A percentile compares a stretch with the other conserved stretches of the same genome.
Conservation (phyloP, 257 asterid species). For the Solanum chilense region DNA sequence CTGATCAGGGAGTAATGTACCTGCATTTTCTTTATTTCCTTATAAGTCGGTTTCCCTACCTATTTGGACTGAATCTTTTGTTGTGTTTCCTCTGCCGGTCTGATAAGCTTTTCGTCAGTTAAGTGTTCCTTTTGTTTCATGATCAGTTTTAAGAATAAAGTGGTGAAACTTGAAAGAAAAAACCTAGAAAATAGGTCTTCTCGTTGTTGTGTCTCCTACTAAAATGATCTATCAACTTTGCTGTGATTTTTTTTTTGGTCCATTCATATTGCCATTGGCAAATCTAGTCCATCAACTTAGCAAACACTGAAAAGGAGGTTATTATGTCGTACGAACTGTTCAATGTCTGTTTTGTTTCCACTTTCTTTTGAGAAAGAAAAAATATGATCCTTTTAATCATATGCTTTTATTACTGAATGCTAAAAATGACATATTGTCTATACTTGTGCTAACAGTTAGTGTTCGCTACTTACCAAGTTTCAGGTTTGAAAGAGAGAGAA, state of each 20-base stretch:
- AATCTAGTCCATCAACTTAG: neutral
- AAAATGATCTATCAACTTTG: neutral
- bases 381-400: neutral
- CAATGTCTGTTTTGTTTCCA: neutral
- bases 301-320: neutral
- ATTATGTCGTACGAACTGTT: neutral
- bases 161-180: neutral
- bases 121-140: neutral
- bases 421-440: neutral
- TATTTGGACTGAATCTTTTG: neutral
- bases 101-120: neutral
- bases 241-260: neutral
- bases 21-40: neutral
- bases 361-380: neutral
- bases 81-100: neutral
- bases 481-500: conserved; percentile 89
- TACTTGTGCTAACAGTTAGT: neutral
- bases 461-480: neutral
- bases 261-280: neutral
- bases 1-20: neutral
- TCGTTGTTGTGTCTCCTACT: neutral
- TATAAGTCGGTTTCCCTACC: neutral
- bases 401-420: neutral
- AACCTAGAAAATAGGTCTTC: neutral
- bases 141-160: neutral